phyloP scores from a whole-genome alignment of 371 early-diverging fungal species.

The Rhizomucor miehei region DNA sequence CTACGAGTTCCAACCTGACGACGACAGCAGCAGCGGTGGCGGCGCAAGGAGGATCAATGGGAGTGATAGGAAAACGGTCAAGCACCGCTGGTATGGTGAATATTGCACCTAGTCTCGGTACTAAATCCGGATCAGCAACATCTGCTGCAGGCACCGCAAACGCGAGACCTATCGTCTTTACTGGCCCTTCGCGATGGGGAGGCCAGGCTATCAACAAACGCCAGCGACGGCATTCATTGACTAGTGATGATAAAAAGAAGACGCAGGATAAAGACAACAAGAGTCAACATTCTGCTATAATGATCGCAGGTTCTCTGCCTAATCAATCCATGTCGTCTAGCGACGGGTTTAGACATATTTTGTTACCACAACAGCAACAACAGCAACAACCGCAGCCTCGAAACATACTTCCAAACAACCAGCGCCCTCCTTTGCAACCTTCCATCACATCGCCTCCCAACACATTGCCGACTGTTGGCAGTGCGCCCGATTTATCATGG shows the following conservation, averaged over 20 bases:
- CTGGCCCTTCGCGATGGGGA: conserved; percentile 1
- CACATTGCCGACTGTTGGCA: conserved; percentile 16
- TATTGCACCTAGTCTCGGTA: conserved; percentile 15
- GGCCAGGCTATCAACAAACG: conserved; percentile 24
- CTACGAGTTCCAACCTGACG: conserved; percentile 1
- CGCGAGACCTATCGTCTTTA: conserved; percentile 31
- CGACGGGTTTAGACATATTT: conserved; percentile 9
- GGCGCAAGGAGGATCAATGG: conserved; percentile 16
- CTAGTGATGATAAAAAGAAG: conserved; percentile 12
- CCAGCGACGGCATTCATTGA: conserved; percentile 37
- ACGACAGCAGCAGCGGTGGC: conserved; percentile 4
- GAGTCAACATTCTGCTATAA: conserved; percentile 5
- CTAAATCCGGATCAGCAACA: conserved; percentile 1
- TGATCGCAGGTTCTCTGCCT: conserved; percentile 19
- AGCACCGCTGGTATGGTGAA: conserved; percentile 19
- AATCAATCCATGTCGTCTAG: conserved; percentile 12
- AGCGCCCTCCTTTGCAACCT: conserved; percentile 12
- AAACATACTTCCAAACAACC: conserved; percentile 15
- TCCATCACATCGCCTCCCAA: background rate
- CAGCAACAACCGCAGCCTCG: conserved; percentile 6
- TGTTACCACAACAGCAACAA: conserved; percentile 9
- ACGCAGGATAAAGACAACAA: background rate
- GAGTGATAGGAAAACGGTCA: conserved; percentile 23
- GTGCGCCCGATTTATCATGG: conserved; percentile 24
- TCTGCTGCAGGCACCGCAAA: background rate